Evolutionary conservation across 345 rosid species (phyloP).

Genomic region (Eucalyptus tenuipes): DNA sequence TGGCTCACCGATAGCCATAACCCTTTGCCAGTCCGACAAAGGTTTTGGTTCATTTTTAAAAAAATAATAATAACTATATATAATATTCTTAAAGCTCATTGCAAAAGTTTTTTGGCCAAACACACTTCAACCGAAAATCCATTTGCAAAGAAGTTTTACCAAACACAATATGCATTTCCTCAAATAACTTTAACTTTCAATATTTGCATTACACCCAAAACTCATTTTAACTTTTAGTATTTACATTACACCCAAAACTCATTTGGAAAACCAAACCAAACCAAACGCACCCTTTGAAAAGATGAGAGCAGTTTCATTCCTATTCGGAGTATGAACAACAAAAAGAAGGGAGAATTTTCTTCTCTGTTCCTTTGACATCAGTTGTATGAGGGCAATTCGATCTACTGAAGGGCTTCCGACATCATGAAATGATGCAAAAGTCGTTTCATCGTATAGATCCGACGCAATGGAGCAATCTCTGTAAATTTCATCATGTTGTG

Average conservation of each 20-base stretch:
- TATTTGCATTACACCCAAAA: too few relatives aligned
- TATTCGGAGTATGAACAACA: background rate
- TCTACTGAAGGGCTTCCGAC: background rate
- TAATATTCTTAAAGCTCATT: too few relatives aligned
- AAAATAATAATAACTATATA: too few relatives aligned
- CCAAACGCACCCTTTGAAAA: background rate
- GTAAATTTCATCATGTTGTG: background rate
- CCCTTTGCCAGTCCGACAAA: fast-evolving
- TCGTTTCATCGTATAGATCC: background rate
- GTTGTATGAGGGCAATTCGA: background rate
- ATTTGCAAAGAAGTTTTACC: too few relatives aligned
- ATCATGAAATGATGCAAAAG: background rate
- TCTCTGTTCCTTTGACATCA: background rate
- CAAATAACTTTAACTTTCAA: too few relatives aligned
- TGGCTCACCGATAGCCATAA: fast-evolving
- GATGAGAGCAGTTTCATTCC: background rate
- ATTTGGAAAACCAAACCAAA: too few relatives aligned
- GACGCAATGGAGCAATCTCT: background rate
- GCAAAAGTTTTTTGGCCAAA: too few relatives aligned
- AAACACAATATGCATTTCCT: too few relatives aligned
- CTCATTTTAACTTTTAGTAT: too few relatives aligned
- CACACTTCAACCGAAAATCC: too few relatives aligned
- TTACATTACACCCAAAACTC: fast-evolving
- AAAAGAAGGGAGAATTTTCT: background rate
- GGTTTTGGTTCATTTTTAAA: too few relatives aligned